Percentiles rank a stretch among this genome's conserved stretches.
Conservation (phyloP, 2,329 filamentous ascomycete genomes). For the Aspergillaceae sp. region DNA sequence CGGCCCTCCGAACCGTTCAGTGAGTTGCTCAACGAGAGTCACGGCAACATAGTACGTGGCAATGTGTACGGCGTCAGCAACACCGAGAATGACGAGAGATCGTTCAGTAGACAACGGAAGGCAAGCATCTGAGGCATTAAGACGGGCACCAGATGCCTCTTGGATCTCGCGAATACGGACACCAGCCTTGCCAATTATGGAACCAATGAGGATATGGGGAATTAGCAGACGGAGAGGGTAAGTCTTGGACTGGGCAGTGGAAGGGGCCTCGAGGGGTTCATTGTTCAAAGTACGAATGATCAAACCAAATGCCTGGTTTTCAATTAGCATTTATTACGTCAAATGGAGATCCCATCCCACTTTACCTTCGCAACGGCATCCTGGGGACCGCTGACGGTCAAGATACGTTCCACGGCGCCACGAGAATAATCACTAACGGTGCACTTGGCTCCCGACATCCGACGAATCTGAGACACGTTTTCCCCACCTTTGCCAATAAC, state of each 20-base stretch:
- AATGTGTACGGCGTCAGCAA: constrained; percentile 96
- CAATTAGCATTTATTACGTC: constrained; percentile 7
- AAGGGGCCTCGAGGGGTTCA: constrained; percentile 78
- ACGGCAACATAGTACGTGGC: constrained; percentile 98
- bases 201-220: constrained; percentile 93
- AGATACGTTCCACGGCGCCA: constrained; percentile 91
- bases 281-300: constrained; percentile 98
- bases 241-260: constrained; percentile 89
- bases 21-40: constrained; percentile 94
- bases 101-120: constrained; percentile 92
- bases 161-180: constrained; percentile 97
- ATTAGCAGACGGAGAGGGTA: constrained; percentile 93
- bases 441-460: constrained; percentile 92
- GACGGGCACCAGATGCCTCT: constrained; percentile 87
- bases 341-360: constrained; percentile 15
- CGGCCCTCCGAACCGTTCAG: constrained; percentile 90
- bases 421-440: constrained; percentile 98
- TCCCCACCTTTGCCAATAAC: constrained; percentile 98
- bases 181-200: constrained; percentile 96
- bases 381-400: constrained; percentile 93
- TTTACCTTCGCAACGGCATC: constrained; percentile 92
- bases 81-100: constrained; percentile 94
- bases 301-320: constrained; percentile 74
- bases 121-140: constrained; percentile 93
- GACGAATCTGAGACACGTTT: constrained; percentile 94